phyloP scores from a whole-genome alignment of 129 eudicot genomes.

The Helianthus tuberosus region DNA sequence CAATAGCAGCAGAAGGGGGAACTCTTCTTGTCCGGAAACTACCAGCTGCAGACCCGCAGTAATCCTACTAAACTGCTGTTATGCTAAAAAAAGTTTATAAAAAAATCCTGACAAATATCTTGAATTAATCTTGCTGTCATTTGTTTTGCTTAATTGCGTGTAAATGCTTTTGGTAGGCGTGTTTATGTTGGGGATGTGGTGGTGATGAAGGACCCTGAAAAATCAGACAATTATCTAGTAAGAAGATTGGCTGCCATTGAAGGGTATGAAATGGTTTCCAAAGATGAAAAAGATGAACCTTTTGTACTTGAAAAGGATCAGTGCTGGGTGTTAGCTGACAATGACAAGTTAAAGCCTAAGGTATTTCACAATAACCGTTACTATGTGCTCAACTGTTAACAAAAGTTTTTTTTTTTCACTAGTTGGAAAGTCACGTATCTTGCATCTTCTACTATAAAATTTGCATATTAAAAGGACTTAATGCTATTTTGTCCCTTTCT shows the following conservation, averaged over 20 bases:
- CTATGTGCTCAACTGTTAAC: not conserved
- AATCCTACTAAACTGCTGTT: slow-evolving; percentile 27
- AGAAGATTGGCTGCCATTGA: slow-evolving; percentile 93
- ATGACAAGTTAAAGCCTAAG: slow-evolving; percentile 77
- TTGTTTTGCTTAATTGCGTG: slow-evolving; percentile 16
- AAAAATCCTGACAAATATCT: not conserved
- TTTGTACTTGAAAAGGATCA: slow-evolving; percentile 81
- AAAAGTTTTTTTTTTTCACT: not conserved
- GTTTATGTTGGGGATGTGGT: slow-evolving; percentile 94
- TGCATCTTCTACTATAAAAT: slow-evolving; percentile 11
- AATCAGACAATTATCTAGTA: slow-evolving; percentile 66
- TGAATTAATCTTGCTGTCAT: not conserved
- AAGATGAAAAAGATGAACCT: slow-evolving; percentile 93
- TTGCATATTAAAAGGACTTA: not conserved
- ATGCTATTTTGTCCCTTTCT: not conserved
- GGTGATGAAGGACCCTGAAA: slow-evolving; percentile 92
- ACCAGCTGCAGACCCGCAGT: slow-evolving; percentile 73
- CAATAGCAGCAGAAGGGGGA: slow-evolving; percentile 71
- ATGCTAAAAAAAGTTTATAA: not conserved
- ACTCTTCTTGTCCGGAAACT: slow-evolving; percentile 94
- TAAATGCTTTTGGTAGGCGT: slow-evolving; percentile 50
- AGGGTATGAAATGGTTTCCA: slow-evolving; percentile 96
- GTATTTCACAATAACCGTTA: slow-evolving; percentile 32
- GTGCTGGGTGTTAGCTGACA: slow-evolving; percentile 97
- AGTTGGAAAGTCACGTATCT: slow-evolving; percentile 6